phyloP scores from a whole-genome alignment of 352 stramenopile species.

The Globisporangium orthogonon region DNA sequence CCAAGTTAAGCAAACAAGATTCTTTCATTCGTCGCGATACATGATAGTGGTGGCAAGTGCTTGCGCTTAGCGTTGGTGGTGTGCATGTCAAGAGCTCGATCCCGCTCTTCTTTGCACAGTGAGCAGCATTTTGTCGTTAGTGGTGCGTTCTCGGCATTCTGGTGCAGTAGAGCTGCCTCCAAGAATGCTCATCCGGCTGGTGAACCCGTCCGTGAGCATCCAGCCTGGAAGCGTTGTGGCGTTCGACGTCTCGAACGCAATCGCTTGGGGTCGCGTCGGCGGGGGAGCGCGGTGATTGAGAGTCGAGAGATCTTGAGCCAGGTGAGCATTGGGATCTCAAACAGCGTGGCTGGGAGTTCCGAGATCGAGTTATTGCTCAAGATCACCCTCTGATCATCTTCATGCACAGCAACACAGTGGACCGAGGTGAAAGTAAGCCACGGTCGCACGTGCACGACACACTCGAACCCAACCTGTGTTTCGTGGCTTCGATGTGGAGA shows the following conservation, averaged over 20 bases:
- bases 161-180: slow-evolving; percentile 1
- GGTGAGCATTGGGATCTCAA: slow-evolving; percentile 4
- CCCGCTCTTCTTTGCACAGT: not conserved
- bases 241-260: slow-evolving; percentile 1
- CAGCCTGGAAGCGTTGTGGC: slow-evolving; percentile 2
- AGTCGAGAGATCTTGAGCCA: not conserved
- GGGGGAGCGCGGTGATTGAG: not conserved
- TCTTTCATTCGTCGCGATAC: not conserved
- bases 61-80: not conserved
- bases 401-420: slow-evolving; percentile 16
- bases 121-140: not conserved
- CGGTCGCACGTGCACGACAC: slow-evolving; percentile 26
- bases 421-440: slow-evolving; percentile 16
- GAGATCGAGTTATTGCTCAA: slow-evolving; percentile 1
- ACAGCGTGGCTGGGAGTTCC: slow-evolving; percentile 4
- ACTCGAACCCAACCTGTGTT: slow-evolving; percentile 10
- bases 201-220: slow-evolving; percentile 5
- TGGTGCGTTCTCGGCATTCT: slow-evolving; percentile 1
- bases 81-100: too few species aligned
- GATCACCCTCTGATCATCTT: slow-evolving; percentile 1
- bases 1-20: not conserved
- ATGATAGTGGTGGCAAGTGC: not conserved
- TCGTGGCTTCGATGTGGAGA: slow-evolving; percentile 19
- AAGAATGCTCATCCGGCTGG: not conserved
- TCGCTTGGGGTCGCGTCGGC: not conserved